Conservation (phyloP, 768 basidiomycete species). For the Trametes gibbosa region DNA sequence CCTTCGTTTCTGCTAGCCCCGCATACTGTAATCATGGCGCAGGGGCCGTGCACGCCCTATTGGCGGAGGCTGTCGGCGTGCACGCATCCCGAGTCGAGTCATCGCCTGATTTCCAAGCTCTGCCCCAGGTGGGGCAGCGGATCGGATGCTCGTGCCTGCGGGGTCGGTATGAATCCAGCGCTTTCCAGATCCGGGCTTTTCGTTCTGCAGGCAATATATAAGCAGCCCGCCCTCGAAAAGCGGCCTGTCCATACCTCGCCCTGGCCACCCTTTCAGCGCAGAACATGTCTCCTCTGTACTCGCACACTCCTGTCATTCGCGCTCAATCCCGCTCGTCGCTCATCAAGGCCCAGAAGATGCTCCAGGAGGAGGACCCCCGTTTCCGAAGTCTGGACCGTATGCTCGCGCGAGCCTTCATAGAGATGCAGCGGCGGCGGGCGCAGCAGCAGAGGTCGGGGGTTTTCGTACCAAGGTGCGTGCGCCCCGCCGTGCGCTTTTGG, state of each 20-base stretch:
- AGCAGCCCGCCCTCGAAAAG: background rate
- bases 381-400: conserved; percentile 17
- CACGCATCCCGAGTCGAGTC: conserved; percentile 9
- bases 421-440: background rate
- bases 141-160: background rate
- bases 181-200: background rate
- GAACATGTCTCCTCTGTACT: conserved; percentile 15
- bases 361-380: conserved; percentile 6
- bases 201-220: background rate
- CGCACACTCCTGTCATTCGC: background rate
- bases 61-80: background rate
- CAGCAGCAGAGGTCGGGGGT: conserved; percentile 3
- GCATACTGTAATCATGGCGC: background rate
- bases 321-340: background rate
- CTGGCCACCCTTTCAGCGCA: background rate
- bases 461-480: conserved; percentile 15
- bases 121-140: conserved; percentile 1
- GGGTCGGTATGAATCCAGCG: background rate
- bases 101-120: background rate
- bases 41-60: background rate
- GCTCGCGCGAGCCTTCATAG: conserved; percentile 16
- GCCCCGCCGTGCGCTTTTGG: background rate
- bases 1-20: background rate
- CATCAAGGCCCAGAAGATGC: conserved; percentile 11
- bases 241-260: background rate